Percentiles rank a stretch among this genome's conserved stretches.
phyloP scores from a whole-genome alignment of 2,329 filamentous ascomycete species.

The Basipetospora chlamydospora region DNA sequence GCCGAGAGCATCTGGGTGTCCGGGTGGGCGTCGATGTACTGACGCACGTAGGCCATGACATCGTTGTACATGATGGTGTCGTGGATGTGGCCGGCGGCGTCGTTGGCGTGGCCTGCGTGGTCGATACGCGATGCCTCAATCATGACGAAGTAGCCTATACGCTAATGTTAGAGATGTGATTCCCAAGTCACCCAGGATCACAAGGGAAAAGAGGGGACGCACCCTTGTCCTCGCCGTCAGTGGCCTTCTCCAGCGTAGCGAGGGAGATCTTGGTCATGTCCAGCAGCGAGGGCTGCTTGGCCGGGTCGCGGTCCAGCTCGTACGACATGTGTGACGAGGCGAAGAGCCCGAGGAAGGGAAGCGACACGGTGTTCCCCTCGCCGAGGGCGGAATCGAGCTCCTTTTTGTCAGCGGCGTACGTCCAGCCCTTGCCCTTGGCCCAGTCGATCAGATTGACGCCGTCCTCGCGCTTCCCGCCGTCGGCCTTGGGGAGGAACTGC shows the following conservation, averaged over 20 bases:
- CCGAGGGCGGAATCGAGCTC: slow-evolving; percentile 7
- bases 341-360: slow-evolving; percentile 12
- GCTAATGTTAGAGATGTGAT: background rate
- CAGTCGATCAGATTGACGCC: slow-evolving; percentile 12
- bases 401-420: slow-evolving; percentile 9
- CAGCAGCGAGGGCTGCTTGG: slow-evolving; percentile 11
- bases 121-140: slow-evolving; percentile 13
- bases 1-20: slow-evolving; percentile 14
- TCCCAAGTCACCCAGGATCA: no score
- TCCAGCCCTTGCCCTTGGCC: slow-evolving; percentile 11
- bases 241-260: slow-evolving; percentile 9
- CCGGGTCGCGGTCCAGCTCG: slow-evolving; percentile 11
- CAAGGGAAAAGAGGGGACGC: no score
- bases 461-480: slow-evolving; percentile 11
- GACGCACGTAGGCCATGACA: slow-evolving; percentile 11
- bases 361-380: slow-evolving; percentile 7
- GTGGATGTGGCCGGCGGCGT: slow-evolving; percentile 11
- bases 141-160: slow-evolving; percentile 13
- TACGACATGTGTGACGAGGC: slow-evolving; percentile 11
- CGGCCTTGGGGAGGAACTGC: slow-evolving; percentile 10
- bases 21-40: slow-evolving; percentile 10
- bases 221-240: slow-evolving; percentile 4
- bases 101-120: slow-evolving; percentile 13
- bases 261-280: slow-evolving; percentile 10
- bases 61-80: slow-evolving; percentile 14